These are phyloP conservation scores for Candida namnaoensis DNA, from an alignment of 805 yeast species.

Conservation along the genomic window DNA sequence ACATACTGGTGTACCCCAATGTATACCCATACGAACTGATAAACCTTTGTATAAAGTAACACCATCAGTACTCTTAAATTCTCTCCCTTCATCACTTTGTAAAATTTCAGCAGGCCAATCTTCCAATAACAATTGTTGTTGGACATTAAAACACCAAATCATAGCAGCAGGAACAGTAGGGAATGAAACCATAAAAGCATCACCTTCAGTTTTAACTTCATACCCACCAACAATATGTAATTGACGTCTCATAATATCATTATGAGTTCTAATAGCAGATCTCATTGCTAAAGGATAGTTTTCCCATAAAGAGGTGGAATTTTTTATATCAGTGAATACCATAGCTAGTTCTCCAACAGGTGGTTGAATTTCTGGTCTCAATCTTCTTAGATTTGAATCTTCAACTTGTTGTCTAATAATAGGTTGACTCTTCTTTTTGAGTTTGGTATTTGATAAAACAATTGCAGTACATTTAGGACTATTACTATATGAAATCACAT, in stretches of 20 bases:
- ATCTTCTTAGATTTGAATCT: conserved; percentile 72
- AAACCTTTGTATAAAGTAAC: conserved; percentile 73
- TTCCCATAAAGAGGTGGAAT: conserved; percentile 92
- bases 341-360: conserved; percentile 92
- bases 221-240: conserved; percentile 91
- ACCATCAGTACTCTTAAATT: conserved; percentile 54
- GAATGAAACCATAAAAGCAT: conserved; percentile 96
- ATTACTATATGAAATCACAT: conserved; percentile 89
- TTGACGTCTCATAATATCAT: conserved; percentile 89
- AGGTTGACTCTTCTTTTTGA: conserved; percentile 21
- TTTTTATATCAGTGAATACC: conserved; percentile 96
- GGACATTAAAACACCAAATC: conserved; percentile 92
- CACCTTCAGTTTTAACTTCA: conserved; percentile 99
- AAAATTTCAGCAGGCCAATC: conserved; percentile 96
- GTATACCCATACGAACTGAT: conserved; percentile 96
- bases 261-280: conserved; percentile 92
- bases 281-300: conserved; percentile 89
- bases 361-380: conserved; percentile 87
- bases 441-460: conserved; percentile 63
- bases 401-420: conserved; percentile 47
- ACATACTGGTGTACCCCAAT: conserved; percentile 97
- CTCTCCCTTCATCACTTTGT: conserved; percentile 76
- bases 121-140: conserved; percentile 68
- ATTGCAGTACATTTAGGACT: conserved; percentile 70
- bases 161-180: conserved; percentile 87